Base-by-base conservation (phyloP, 2,329 filamentous ascomycete species). In the Calonectria pseudoturangicola region DNA sequence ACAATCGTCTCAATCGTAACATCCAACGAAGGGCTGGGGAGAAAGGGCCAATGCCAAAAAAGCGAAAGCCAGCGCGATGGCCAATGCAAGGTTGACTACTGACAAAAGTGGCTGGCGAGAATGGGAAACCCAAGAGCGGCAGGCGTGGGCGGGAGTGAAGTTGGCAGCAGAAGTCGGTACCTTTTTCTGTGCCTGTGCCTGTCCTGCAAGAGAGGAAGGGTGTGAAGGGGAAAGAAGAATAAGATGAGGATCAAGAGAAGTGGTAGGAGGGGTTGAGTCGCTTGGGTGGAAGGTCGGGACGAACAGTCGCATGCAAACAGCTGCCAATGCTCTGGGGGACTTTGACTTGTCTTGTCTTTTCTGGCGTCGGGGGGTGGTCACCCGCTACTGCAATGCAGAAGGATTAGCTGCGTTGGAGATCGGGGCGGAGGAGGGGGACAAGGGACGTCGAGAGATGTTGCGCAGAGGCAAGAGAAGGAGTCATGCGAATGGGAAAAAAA, bases 371-470 rank as follows among this genome's bases (percentile, higher is more conserved):
- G 70, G 58, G 66, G 64, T 72, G 70, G 68, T 70, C 73, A 73
- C 75, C 79, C 79, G 74, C 79, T 80, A 79, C 79, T 81, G 79
- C 79, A 81, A 81, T 81, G 80, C 79, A 81, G 74, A 80, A 73
- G 73, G 77, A 76, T 81, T 81, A 81, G 80, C 77, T 79, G 78
- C 79, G 76, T 79, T 77, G 78, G 72, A 76, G 76, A 79, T 77
- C 73, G 69, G 76, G 75, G 67, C 67, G 62, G 71, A 58, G 63
- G 58, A 66, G 68, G 71, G 68, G 64, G 66, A 48, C 54, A 66
- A 67, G 70, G 68, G 45, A 63, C 45, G 65, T 72, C 64, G 63
- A 51, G 54, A 68, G 54, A 71, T 71, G 69, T 68, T 71, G 63
- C 56, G 62, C 64, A 68, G 58, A 74, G 63, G 67, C 30, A 63